phyloP scores from a whole-genome alignment of 345 rosid species.

The Hevea brasiliensis region DNA sequence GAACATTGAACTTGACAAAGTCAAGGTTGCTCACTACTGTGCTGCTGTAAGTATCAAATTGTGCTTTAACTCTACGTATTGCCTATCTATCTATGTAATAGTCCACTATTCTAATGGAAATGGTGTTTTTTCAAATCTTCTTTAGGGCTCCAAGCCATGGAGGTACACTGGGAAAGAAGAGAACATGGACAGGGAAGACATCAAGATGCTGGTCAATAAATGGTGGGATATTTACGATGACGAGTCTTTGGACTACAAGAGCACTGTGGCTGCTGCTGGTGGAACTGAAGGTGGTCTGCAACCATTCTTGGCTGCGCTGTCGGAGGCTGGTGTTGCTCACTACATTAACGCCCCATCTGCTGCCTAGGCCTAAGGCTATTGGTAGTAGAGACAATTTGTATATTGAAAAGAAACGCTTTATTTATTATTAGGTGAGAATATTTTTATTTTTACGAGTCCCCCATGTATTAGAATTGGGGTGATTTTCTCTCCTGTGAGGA shows the following conservation, averaged over 20 bases:
- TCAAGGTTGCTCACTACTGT: conserved; percentile 80
- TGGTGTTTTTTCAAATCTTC: neutral
- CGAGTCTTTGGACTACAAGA: conserved; percentile 49
- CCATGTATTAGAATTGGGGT: neutral
- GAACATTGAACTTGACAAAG: conserved; percentile 62
- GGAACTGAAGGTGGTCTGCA: conserved; percentile 4
- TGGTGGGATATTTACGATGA: conserved; percentile 88
- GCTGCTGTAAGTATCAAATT: conserved; percentile 61
- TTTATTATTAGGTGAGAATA: neutral
- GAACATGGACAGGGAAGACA: conserved; percentile 81
- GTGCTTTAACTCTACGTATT: too few species aligned
- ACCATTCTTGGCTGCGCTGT: conserved; percentile 1
- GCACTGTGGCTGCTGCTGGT: neutral
- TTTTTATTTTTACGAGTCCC: neutral
- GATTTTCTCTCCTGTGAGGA: neutral
- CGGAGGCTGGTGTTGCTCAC: neutral
- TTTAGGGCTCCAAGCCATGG: conserved; percentile 85
- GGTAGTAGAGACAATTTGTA: too few species aligned
- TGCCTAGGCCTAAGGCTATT: neutral
- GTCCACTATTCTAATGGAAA: neutral
- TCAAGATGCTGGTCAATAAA: conserved; percentile 67
- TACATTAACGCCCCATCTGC: neutral
- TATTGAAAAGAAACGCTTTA: too few species aligned
- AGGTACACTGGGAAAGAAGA: conserved; percentile 73
- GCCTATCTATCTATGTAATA: too few species aligned